Evolutionary conservation across 768 basidiomycete genomes (phyloP).

Genomic region (Pleurotus sapidus): DNA sequence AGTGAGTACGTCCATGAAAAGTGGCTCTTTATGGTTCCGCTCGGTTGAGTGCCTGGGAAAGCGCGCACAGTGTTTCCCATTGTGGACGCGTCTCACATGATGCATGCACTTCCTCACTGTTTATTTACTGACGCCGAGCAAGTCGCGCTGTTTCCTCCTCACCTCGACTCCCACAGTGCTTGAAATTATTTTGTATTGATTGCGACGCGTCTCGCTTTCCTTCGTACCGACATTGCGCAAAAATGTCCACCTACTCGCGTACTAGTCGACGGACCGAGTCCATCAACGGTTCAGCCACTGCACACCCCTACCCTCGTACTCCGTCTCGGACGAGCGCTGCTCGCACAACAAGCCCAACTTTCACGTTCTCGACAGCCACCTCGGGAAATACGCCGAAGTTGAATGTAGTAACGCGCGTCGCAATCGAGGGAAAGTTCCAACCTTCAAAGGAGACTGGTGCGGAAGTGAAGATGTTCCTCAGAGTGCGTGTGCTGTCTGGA

Average conservation of each 20-base stretch:
- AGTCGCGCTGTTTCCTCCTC: too few relatives aligned
- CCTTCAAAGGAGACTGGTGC: conserved; percentile 53
- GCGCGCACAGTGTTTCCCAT: conserved; percentile 16
- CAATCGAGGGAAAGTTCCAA: conserved; percentile 72
- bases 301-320: background rate
- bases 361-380: conserved; percentile 29
- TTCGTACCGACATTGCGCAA: background rate
- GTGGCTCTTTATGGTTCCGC: too few relatives aligned
- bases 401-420: conserved; percentile 72
- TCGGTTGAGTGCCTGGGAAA: conserved; percentile 10
- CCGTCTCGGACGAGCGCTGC: background rate
- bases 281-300: background rate
- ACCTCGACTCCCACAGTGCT: too few relatives aligned
- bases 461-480: conserved; percentile 72
- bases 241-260: background rate
- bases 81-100: conserved; percentile 23
- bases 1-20: too few relatives aligned
- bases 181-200: too few relatives aligned
- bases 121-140: too few relatives aligned
- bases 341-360: conserved; percentile 1
- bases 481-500: conserved; percentile 37
- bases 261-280: background rate
- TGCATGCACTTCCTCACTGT: background rate
- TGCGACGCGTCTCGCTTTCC: too few relatives aligned
- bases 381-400: conserved; percentile 44